Percentiles rank a stretch among this genome's conserved stretches.
phyloP scores from a whole-genome alignment of 2,329 filamentous ascomycete species.

The Paecilomyces sp. region DNA sequence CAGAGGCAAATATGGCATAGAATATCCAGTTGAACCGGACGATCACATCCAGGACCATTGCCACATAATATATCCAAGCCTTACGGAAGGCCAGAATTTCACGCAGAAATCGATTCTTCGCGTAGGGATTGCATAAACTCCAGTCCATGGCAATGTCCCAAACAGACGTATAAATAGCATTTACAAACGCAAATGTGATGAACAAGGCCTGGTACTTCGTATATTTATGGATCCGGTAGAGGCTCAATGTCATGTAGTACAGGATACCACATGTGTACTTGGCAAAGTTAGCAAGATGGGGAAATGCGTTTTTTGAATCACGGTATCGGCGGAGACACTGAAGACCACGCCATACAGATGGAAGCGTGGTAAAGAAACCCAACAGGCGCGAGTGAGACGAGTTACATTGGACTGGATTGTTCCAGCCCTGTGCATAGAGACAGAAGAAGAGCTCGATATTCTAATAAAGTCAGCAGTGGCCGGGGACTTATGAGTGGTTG shows the following conservation, averaged over 20 bases:
- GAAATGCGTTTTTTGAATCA: slow-evolving; percentile 81
- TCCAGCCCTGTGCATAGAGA: slow-evolving; percentile 75
- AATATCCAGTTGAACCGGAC: slow-evolving; percentile 92
- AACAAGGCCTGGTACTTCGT: slow-evolving; percentile 60
- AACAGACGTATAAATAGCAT: slow-evolving; percentile 73
- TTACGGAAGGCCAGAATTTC: slow-evolving; percentile 73
- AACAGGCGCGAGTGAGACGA: slow-evolving; percentile 75
- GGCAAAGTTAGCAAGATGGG: slow-evolving; percentile 83
- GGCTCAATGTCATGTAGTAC: slow-evolving; percentile 67
- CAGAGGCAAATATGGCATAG: slow-evolving; percentile 74
- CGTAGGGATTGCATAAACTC: slow-evolving; percentile 73
- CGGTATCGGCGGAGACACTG: slow-evolving; percentile 86
- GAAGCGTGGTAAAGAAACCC: slow-evolving; percentile 77
- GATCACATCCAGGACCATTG: slow-evolving; percentile 76
- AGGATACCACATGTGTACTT: slow-evolving; percentile 85
- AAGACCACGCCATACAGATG: slow-evolving; percentile 81
- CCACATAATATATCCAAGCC: slow-evolving; percentile 75
- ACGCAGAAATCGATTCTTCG: slow-evolving; percentile 62
- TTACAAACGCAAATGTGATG: slow-evolving; percentile 72
- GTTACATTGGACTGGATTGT: slow-evolving; percentile 68
- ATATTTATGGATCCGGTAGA: slow-evolving; percentile 69
- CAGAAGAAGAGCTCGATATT: slow-evolving; percentile 94
- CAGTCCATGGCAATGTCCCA: slow-evolving; percentile 98
- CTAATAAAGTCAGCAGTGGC: slow-evolving; percentile 36
- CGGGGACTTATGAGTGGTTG: slow-evolving; percentile 14